Conservation (phyloP, 179 eudicot genomes). For the Dionaea muscipula region DNA sequence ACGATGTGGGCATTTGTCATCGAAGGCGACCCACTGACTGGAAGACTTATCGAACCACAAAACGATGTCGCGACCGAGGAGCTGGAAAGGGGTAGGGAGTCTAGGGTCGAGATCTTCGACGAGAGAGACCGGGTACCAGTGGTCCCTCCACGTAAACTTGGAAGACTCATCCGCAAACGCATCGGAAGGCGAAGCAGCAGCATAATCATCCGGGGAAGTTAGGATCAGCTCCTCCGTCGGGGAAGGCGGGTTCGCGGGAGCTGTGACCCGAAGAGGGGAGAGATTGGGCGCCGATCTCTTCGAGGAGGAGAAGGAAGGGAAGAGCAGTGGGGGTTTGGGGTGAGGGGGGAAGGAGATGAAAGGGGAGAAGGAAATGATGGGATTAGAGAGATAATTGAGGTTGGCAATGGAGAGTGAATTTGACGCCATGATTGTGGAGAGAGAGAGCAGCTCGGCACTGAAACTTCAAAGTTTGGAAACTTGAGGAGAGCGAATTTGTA, state of each 20-base stretch:
- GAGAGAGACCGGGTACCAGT: constrained; percentile 92
- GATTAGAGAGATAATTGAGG: background rate
- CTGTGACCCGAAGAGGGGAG: constrained; percentile 32
- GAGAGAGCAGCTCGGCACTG: background rate
- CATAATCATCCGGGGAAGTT: constrained; percentile 1
- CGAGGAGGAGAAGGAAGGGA: constrained; percentile 1
- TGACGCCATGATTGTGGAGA: background rate
- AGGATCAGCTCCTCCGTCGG: constrained; percentile 15
- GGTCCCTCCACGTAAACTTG: constrained; percentile 82
- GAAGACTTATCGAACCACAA: constrained; percentile 53
- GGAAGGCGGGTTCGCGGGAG: constrained; percentile 31
- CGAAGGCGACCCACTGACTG: constrained; percentile 70
- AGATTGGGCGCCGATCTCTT: constrained; percentile 9
- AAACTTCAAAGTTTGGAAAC: background rate
- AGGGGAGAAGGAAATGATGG: constrained; percentile 8
- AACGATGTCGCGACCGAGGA: constrained; percentile 73
- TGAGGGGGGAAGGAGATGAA: constrained; percentile 11
- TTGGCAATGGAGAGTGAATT: background rate
- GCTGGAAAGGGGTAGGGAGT: constrained; percentile 72
- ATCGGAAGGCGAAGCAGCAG: constrained; percentile 13
- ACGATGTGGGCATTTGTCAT: constrained; percentile 91
- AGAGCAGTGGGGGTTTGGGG: constrained; percentile 7
- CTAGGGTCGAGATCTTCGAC: constrained; percentile 61
- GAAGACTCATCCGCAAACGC: constrained; percentile 18
- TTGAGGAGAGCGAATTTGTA: background rate